Conservation (phyloP, 179 eudicot genomes). For the Beta lomatogona region DNA sequence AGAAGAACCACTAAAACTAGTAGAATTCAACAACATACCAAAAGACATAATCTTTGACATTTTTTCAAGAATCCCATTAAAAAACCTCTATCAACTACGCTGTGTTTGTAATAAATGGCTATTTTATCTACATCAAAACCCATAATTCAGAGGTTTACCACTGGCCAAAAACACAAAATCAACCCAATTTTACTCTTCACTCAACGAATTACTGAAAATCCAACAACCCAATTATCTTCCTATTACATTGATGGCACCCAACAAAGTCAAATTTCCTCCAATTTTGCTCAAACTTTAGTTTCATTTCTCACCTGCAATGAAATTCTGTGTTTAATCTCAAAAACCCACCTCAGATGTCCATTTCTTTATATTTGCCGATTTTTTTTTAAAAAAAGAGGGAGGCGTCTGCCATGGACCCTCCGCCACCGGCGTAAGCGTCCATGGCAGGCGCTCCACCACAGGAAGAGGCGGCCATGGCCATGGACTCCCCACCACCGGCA, state of each 20-base stretch:
- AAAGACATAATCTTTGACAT: conserved; percentile 38
- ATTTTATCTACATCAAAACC: conserved; percentile 6
- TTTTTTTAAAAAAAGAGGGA: too few species aligned
- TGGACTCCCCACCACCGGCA: too few species aligned
- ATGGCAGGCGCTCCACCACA: too few species aligned
- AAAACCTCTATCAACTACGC: conserved; percentile 23
- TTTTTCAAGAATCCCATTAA: conserved; percentile 35
- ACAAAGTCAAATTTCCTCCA: conserved; percentile 19
- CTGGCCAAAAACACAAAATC: conserved; percentile 35
- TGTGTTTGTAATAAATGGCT: conserved; percentile 36
- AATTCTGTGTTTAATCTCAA: conserved; percentile 35
- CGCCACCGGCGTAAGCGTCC: too few species aligned
- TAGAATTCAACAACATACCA: conserved; percentile 33
- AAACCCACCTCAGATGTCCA: not conserved
- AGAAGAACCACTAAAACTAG: not conserved
- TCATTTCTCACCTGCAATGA: conserved; percentile 30
- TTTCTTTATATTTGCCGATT: too few species aligned
- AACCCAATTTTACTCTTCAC: conserved; percentile 37
- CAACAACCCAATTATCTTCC: conserved; percentile 28
- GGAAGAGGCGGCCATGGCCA: too few species aligned
- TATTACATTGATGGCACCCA: conserved; percentile 37
- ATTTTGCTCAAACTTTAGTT: conserved; percentile 21
- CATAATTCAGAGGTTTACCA: conserved; percentile 37
- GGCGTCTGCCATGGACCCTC: too few species aligned
- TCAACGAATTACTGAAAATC: conserved; percentile 14